Conservation (phyloP, 306 rosid genomes). For the Cucurbita maxima region DNA sequence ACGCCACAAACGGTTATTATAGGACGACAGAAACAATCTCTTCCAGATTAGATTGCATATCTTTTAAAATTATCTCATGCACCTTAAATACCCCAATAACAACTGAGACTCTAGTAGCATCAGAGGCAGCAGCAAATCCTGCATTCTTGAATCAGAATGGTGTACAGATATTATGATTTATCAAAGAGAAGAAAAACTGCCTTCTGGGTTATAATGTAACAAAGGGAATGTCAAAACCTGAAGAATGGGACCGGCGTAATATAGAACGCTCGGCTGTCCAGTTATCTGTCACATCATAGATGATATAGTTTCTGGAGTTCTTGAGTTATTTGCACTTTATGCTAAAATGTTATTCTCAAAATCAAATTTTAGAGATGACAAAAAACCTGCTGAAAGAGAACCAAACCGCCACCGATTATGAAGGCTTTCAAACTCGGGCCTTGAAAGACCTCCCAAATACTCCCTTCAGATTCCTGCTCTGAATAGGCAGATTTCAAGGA, state of each 20-base stretch:
- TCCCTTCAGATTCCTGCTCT: slow-evolving; percentile 63
- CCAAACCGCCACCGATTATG: slow-evolving; percentile 75
- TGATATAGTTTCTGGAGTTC: slow-evolving; percentile 23
- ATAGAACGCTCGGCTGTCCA: slow-evolving; percentile 95
- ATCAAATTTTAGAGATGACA: slow-evolving; percentile 8
- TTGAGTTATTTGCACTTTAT: slow-evolving; percentile 1
- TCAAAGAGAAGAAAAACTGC: slow-evolving; percentile 13
- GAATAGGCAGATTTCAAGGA: slow-evolving; percentile 58
- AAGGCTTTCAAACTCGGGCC: slow-evolving; percentile 91
- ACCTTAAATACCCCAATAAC: slow-evolving; percentile 89
- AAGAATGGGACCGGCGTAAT: slow-evolving; percentile 86
- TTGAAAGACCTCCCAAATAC: slow-evolving; percentile 83
- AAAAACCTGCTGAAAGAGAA: slow-evolving; percentile 85
- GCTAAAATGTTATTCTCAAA: slow-evolving; percentile 6
- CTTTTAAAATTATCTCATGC: slow-evolving; percentile 3
- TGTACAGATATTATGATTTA: slow-evolving; percentile 1
- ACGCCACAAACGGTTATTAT: slow-evolving; percentile 6
- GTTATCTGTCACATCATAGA: slow-evolving; percentile 56
- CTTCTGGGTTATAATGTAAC: no score
- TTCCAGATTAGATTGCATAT: background rate
- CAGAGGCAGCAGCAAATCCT: slow-evolving; percentile 91
- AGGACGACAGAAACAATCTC: background rate
- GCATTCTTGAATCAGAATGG: slow-evolving; percentile 47
- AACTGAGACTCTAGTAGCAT: slow-evolving; percentile 89
- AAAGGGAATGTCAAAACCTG: slow-evolving; percentile 37